Evolutionary conservation across 2,329 filamentous ascomycete genomes (phyloP).

Genomic region (Monosporascus sp.): DNA sequence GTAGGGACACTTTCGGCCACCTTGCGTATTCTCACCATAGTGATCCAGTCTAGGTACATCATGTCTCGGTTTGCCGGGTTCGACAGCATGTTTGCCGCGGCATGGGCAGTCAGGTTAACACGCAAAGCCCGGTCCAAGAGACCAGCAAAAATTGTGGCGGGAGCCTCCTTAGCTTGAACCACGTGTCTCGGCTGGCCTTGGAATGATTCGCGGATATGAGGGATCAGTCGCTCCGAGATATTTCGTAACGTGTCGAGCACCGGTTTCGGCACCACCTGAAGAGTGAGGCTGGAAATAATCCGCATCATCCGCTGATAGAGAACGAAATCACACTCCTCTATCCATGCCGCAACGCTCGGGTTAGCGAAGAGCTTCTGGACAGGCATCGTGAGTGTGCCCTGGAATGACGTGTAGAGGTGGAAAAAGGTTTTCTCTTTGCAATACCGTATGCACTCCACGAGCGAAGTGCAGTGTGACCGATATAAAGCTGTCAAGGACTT

Average conservation of each 20-base stretch:
- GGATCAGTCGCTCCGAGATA: slow-evolving; percentile 75
- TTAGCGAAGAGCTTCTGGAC: slow-evolving; percentile 89
- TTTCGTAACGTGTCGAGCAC: slow-evolving; percentile 83
- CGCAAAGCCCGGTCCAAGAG: slow-evolving; percentile 81
- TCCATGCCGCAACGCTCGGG: slow-evolving; percentile 80
- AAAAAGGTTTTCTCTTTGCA: slow-evolving; percentile 98
- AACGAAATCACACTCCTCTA: slow-evolving; percentile 89
- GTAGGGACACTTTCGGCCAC: slow-evolving; percentile 59
- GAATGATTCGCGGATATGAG: slow-evolving; percentile 80
- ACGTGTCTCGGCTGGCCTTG: slow-evolving; percentile 81
- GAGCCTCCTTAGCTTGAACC: slow-evolving; percentile 77
- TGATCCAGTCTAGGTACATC: slow-evolving; percentile 92
- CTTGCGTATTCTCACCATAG: slow-evolving; percentile 57
- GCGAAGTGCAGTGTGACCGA: slow-evolving; percentile 87
- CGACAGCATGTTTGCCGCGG: slow-evolving; percentile 86
- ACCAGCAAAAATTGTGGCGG: slow-evolving; percentile 82
- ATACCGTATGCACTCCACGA: slow-evolving; percentile 92
- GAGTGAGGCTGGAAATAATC: slow-evolving; percentile 79
- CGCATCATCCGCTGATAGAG: slow-evolving; percentile 97
- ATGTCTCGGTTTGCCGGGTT: slow-evolving; percentile 85
- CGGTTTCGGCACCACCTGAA: slow-evolving; percentile 84
- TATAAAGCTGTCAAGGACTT: slow-evolving; percentile 84
- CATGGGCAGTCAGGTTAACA: slow-evolving; percentile 90
- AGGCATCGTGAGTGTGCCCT: slow-evolving; percentile 92
- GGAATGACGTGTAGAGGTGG: slow-evolving; percentile 89